Base-by-base conservation (phyloP, 768 basidiomycete species). In the Trametes villosa region DNA sequence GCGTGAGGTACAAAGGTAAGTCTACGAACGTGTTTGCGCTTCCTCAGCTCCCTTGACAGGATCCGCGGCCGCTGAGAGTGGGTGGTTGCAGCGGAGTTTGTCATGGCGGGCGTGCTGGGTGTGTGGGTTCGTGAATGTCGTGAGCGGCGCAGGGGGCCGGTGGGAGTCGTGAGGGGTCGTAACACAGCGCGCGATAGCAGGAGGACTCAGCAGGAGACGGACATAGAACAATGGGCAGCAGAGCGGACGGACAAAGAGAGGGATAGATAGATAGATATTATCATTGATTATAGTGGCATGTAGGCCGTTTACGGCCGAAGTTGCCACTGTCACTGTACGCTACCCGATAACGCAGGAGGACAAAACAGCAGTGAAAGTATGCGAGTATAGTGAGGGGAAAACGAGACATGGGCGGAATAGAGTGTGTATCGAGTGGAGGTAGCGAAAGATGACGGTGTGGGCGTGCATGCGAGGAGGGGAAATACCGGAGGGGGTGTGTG, bases 21-120 rank as follows among this genome's bases (percentile, higher is more conserved):
- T 47, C 45, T 33, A 64, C 67, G 56, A 55, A 68, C 67, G 31
- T 54, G 57, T 53, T 33, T 64, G 49, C 53, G 52, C 53, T 45
- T 66, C 44, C 45, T 60, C 27, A 54, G 42, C 49, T 68, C 67
- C 34, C 67, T 63, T 36, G 53, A 50, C 5, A 65, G 34, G 33
- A 65, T 53, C 48, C 66, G 60, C 20, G 61, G 51, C 9, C 58
- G 58, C 42, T 54, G 52, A 18, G 29, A 9, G 12, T n/a, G 13
- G 3, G 26, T n/a, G 24, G 15, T 20, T 30, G 15, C 11, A 2
- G 20, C 29, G 27, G 27, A 4, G 27, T 8, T 30, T 18, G 13
- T 22, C 15, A 29, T 48, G 15, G 46, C 13, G 11, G 20, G 13
- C 46, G 46, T 55, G 41, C 36, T 36, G 31, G 13, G 34, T 38